A percentile compares a stretch with the other conserved stretches of the same genome.
phyloP scores from a whole-genome alignment of 2,329 filamentous ascomycete species.

The Phialocephala subalpina region DNA sequence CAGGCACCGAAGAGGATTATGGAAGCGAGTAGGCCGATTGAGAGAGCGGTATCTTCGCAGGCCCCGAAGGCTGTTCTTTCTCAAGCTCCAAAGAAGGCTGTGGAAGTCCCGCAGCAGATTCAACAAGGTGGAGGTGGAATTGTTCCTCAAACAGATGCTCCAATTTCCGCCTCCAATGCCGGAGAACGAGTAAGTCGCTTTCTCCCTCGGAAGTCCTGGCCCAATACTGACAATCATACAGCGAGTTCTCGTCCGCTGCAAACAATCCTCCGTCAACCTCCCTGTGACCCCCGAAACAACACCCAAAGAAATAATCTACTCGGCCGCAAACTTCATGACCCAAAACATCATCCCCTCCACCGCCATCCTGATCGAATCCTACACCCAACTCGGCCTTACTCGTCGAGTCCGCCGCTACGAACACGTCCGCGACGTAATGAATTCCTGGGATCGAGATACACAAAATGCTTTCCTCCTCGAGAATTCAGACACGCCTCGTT shows the following conservation, averaged over 20 bases:
- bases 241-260: slow-evolving; percentile 77
- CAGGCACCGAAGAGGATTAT: slow-evolving; percentile 1
- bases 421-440: slow-evolving; percentile 84
- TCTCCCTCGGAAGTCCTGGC: slow-evolving; percentile 5
- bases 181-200: slow-evolving; percentile 71
- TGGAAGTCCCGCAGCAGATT: slow-evolving; percentile 28
- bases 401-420: slow-evolving; percentile 87
- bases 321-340: slow-evolving; percentile 68
- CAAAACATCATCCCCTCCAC: slow-evolving; percentile 69
- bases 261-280: slow-evolving; percentile 73
- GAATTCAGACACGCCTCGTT: slow-evolving; percentile 62
- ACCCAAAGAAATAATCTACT: slow-evolving; percentile 74
- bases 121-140: slow-evolving; percentile 41
- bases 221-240: slow-evolving; percentile 47
- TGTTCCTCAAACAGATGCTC: slow-evolving; percentile 73
- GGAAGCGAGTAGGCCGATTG: slow-evolving; percentile 25
- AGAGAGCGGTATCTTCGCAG: slow-evolving; percentile 3
- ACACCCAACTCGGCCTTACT: slow-evolving; percentile 78
- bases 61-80: neutral
- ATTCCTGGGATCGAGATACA: slow-evolving; percentile 87
- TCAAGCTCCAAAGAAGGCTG: slow-evolving; percentile 1
- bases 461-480: slow-evolving; percentile 79
- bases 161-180: slow-evolving; percentile 81
- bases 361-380: slow-evolving; percentile 81
- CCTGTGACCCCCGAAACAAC: slow-evolving; percentile 79